Percentiles rank a stretch among this genome's conserved stretches.
Conservation (phyloP, 2,329 filamentous ascomycete genomes). For the Penicillium capsulatum region DNA sequence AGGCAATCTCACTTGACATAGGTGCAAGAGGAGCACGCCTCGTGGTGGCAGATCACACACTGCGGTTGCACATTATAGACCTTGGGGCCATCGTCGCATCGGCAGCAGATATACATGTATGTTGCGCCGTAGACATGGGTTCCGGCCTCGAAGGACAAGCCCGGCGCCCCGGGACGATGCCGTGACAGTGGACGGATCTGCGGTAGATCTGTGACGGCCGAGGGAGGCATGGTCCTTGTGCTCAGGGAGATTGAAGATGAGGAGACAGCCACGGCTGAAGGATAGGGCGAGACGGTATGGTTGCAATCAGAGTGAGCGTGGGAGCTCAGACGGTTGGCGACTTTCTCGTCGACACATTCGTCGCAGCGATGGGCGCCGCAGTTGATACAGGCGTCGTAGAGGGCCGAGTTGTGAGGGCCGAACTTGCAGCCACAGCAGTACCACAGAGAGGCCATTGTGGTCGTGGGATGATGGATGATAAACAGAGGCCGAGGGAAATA, state of each 20-base stretch:
- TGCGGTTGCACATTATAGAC: conserved; percentile 31
- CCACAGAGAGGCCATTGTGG: conserved; percentile 26
- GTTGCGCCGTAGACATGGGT: conserved; percentile 12
- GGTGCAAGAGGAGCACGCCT: conserved; percentile 27
- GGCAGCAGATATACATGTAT: conserved; percentile 38
- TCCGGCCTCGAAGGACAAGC: neutral
- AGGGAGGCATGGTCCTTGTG: conserved; percentile 4
- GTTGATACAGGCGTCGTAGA: conserved; percentile 26
- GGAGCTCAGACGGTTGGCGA: conserved; percentile 1
- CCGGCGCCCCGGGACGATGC: neutral
- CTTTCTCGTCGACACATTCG: conserved; percentile 16
- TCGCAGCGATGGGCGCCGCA: conserved; percentile 25
- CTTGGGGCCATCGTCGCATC: conserved; percentile 39
- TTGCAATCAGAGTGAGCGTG: conserved; percentile 11
- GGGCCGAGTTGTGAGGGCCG: conserved; percentile 28
- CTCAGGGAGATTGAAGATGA: neutral
- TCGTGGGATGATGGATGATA: neutral
- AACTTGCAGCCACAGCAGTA: conserved; percentile 34
- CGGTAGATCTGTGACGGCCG: conserved; percentile 11
- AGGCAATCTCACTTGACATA: conserved; percentile 27
- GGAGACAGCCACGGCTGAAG: conserved; percentile 9
- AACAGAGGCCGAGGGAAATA: neutral
- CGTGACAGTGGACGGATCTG: conserved; percentile 13
- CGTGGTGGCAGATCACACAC: conserved; percentile 35
- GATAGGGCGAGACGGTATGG: conserved; percentile 18